Conservation (phyloP, 352 stramenopile species). For the Globisporangium yorkense region DNA sequence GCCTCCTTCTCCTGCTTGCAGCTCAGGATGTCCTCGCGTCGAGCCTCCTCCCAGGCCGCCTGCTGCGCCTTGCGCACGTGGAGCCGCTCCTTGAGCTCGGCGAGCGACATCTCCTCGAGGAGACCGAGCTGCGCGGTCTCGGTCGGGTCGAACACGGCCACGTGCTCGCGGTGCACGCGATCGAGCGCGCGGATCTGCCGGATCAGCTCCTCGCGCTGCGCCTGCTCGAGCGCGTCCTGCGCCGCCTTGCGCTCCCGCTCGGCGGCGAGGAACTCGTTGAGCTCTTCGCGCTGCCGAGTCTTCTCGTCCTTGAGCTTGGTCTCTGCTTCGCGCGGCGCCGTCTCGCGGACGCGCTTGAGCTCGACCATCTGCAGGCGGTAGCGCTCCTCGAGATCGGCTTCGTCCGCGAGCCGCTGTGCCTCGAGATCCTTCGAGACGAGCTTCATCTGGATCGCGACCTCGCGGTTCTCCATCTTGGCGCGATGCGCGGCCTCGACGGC, state of each 20-base stretch:
- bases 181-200: slow-evolving; percentile 81
- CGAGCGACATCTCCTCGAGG: slow-evolving; percentile 90
- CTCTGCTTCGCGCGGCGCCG: slow-evolving; percentile 74
- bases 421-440: slow-evolving; percentile 57
- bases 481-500: slow-evolving; percentile 67
- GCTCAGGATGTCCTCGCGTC: slow-evolving; percentile 57
- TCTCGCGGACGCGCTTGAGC: slow-evolving; percentile 74
- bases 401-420: slow-evolving; percentile 55
- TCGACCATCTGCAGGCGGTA: slow-evolving; percentile 49
- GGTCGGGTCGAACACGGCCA: slow-evolving; percentile 88
- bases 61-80: slow-evolving; percentile 71
- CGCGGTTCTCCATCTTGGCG: slow-evolving; percentile 69
- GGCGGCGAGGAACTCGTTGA: slow-evolving; percentile 55
- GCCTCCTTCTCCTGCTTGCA: slow-evolving; percentile 80
- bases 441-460: slow-evolving; percentile 80
- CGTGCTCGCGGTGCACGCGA: slow-evolving; percentile 69
- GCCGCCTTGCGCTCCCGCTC: slow-evolving; percentile 54
- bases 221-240: slow-evolving; percentile 61
- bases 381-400: slow-evolving; percentile 41
- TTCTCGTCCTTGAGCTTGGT: slow-evolving; percentile 57
- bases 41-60: slow-evolving; percentile 56
- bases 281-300: slow-evolving; percentile 45
- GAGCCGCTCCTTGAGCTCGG: slow-evolving; percentile 81
- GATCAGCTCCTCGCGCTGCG: slow-evolving; percentile 80
- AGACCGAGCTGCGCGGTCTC: slow-evolving; percentile 81